Evolutionary conservation across 2,329 filamentous ascomycete genomes (phyloP), one percentile per base, ranked within the genome.

Genomic region (Penicillium sumatraense): DNA sequence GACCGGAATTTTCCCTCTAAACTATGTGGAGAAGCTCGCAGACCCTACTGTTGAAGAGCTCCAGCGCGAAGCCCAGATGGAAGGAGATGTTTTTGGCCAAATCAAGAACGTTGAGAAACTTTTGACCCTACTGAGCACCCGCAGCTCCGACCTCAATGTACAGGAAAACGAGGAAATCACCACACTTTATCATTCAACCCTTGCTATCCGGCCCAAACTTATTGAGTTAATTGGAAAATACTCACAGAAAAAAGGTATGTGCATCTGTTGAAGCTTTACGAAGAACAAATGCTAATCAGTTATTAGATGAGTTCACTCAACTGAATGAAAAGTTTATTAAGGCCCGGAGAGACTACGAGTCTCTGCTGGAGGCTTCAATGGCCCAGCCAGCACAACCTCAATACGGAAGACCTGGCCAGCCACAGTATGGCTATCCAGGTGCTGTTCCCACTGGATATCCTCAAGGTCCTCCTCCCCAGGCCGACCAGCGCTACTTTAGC

Each of bases 241-340:
- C 72, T 98, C 95, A 9, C 95, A 99, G 73, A 98, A 96, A 84
- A 99, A 99, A 78, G 93, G 92, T 93, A 78, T 64, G 72, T 55
- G 24, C 16, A 13, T 27, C n/a, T 5, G 11, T 16, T 31, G 16
- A 9, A 38, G 5, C 20, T 5, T 13, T 16, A 45, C 9, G 3
- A 18, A 11, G 23, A n/a, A 18, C 44, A 18, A 1, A 45, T 13
- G 36, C 64, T 71, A 13, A 69, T 53, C 29, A 14, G 2, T 40
- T 16, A 42, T 9, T 62, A 96, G 95, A 99, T 75, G 95, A 99
- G 74, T 98, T 99, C 70, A 97, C 95, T 2, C 93, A 98, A 72
- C 81, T 99, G 59, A 99, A 99, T 69, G 95, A 99, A 75, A 98
- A 98, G 78, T 99, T 99, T 75, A 98, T 99, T 81, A 99, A 99